phyloP scores from a whole-genome alignment of 192 early-diverging fungal genomes.

The Coemansia sp. region DNA sequence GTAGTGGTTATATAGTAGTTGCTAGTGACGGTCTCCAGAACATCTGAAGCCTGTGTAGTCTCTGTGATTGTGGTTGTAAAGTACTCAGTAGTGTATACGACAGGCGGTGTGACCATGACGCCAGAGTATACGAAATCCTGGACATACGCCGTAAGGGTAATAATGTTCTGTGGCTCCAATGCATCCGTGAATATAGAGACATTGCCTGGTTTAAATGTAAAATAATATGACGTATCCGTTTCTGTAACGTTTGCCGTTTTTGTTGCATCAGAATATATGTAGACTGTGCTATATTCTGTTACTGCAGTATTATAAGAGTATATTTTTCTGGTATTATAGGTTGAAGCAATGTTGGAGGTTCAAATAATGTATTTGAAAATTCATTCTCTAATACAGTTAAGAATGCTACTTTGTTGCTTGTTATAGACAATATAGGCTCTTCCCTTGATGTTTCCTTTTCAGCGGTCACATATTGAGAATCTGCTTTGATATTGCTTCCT shows the following conservation, averaged over 20 bases:
- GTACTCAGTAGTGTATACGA: not conserved
- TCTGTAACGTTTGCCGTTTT: not conserved
- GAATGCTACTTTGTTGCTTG: not conserved
- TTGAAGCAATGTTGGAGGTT: too few species aligned
- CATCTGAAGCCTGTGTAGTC: not conserved
- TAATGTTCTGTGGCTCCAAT: not conserved
- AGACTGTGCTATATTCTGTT: not conserved
- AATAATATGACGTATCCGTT: not conserved
- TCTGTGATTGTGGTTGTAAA: not conserved
- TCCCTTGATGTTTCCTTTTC: conserved; percentile 21
- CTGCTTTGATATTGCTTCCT: not conserved
- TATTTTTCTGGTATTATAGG: too few species aligned
- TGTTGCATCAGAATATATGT: not conserved
- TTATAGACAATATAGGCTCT: not conserved
- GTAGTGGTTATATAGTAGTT: not conserved
- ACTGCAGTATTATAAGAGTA: too few species aligned
- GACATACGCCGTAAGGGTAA: not conserved
- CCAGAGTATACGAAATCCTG: not conserved
- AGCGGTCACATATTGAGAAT: conserved; percentile 14
- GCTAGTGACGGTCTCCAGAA: not conserved
- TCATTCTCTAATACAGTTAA: not conserved
- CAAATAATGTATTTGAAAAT: too few species aligned
- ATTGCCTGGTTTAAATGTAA: not conserved
- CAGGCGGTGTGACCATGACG: not conserved
- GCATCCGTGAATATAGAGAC: not conserved